Percentiles rank a stretch among this genome's conserved stretches.
These are phyloP conservation scores for Agaricus subrufescens DNA, from an alignment of 768 basidiomycete species.

Conservation along the genomic window DNA sequence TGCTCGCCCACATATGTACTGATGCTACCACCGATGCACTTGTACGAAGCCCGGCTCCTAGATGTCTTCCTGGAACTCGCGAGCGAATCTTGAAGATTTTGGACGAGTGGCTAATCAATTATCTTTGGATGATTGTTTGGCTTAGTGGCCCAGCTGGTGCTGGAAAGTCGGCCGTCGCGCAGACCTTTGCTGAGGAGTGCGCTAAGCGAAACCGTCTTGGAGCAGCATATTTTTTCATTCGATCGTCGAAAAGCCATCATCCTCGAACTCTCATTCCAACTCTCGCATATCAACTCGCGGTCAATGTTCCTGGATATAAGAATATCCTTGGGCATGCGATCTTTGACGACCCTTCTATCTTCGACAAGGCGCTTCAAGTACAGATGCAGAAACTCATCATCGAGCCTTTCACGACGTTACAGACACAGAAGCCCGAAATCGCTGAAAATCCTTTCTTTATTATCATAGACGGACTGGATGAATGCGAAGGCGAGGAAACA, in stretches of 20 bases:
- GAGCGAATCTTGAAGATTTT: background rate
- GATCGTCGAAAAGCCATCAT: background rate
- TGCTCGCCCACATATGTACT: background rate
- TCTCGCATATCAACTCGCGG: conserved; percentile 5
- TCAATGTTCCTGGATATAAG: background rate
- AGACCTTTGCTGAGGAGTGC: conserved; percentile 7
- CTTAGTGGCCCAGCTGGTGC: conserved; percentile 7
- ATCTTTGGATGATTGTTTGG: conserved; percentile 3
- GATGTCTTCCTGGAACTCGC: background rate
- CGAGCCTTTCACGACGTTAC: background rate
- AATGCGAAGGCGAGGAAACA: background rate
- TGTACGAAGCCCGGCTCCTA: background rate
- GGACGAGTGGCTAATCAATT: background rate
- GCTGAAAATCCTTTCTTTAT: background rate
- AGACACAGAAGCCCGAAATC: too few species aligned
- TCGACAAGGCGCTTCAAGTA: background rate
- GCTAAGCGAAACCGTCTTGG: background rate
- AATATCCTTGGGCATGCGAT: background rate
- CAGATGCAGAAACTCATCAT: conserved; percentile 6
- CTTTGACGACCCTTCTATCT: background rate
- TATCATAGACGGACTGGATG: conserved; percentile 9
- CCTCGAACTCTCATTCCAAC: background rate
- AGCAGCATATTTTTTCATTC: conserved; percentile 8
- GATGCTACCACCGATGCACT: background rate
- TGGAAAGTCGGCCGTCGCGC: conserved; percentile 10